phyloP scores from a whole-genome alignment of 108 stramenopile species.

The Skeletonema costatum region DNA sequence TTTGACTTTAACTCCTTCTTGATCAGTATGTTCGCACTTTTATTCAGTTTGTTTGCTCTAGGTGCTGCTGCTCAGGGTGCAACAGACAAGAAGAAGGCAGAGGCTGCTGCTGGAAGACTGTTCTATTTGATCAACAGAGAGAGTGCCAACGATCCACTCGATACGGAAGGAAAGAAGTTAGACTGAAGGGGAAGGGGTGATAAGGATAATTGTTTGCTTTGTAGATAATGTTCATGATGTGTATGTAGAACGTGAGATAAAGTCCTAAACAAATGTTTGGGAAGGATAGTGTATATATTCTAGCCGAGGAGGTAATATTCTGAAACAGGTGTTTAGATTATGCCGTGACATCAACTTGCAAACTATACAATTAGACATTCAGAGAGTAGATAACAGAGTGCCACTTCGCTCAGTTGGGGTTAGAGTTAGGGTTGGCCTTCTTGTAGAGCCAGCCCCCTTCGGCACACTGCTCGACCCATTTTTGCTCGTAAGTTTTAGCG shows the following conservation, averaged over 20 bases:
- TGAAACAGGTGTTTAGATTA: background rate
- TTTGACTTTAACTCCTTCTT: slow-evolving; percentile 73
- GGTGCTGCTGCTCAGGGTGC: slow-evolving; percentile 76
- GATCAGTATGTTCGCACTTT: slow-evolving; percentile 71
- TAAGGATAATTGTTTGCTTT: background rate
- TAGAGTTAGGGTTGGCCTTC: background rate
- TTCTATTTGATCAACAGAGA: slow-evolving; percentile 70
- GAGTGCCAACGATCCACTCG: slow-evolving; percentile 25
- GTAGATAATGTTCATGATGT: background rate
- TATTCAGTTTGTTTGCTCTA: slow-evolving; percentile 78
- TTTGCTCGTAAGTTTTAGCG: background rate
- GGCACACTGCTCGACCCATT: background rate
- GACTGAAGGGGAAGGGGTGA: background rate
- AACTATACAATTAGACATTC: background rate
- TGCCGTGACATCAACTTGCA: background rate
- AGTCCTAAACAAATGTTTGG: background rate
- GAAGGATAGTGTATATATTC: too few species aligned
- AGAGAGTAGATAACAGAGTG: background rate
- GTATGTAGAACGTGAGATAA: background rate
- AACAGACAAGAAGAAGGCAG: slow-evolving; percentile 65
- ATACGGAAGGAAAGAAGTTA: background rate
- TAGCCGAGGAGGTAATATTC: background rate
- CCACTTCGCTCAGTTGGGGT: background rate
- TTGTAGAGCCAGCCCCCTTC: background rate
- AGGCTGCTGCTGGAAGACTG: slow-evolving; percentile 65